phyloP scores from a whole-genome alignment of 2,329 filamentous ascomycete species.

The Scytalidium sp. region DNA sequence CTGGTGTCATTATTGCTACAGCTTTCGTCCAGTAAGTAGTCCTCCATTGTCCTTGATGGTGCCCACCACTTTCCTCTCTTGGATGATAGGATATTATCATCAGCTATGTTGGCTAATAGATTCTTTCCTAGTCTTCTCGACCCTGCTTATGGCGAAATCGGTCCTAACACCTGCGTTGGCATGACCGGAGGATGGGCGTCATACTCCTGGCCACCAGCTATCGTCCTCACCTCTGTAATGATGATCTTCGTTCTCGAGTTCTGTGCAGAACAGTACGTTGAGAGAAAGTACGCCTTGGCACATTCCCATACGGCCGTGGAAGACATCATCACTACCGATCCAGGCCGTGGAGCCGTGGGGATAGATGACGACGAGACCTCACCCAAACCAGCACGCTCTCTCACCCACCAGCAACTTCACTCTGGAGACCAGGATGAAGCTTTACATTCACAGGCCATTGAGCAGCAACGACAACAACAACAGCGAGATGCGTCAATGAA shows the following conservation, averaged over 20 bases:
- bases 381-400: not conserved
- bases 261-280: slow-evolving; percentile 50
- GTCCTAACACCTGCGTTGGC: slow-evolving; percentile 46
- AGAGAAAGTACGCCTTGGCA: slow-evolving; percentile 23
- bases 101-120: slow-evolving; percentile 14
- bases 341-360: slow-evolving; percentile 4
- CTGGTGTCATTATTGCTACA: slow-evolving; percentile 74
- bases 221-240: slow-evolving; percentile 57
- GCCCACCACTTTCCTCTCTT: no score
- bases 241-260: slow-evolving; percentile 55
- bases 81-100: slow-evolving; percentile 28
- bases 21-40: slow-evolving; percentile 66
- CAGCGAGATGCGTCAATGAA: not conserved
- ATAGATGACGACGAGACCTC: not conserved
- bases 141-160: slow-evolving; percentile 41
- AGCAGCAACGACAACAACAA: slow-evolving; percentile 8
- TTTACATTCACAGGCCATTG: slow-evolving; percentile 16
- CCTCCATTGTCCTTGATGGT: slow-evolving; percentile 44
- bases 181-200: slow-evolving; percentile 45
- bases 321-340: slow-evolving; percentile 19
- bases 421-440: slow-evolving; percentile 36
- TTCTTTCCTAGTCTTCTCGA: slow-evolving; percentile 42
- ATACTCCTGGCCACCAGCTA: slow-evolving; percentile 25
- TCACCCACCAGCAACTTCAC: slow-evolving; percentile 36
- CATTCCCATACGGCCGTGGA: slow-evolving; percentile 19